A percentile compares a stretch with the other conserved stretches of the same genome.
phyloP scores from a whole-genome alignment of 257 asterid genomes.

The Nicotiana attenuata region DNA sequence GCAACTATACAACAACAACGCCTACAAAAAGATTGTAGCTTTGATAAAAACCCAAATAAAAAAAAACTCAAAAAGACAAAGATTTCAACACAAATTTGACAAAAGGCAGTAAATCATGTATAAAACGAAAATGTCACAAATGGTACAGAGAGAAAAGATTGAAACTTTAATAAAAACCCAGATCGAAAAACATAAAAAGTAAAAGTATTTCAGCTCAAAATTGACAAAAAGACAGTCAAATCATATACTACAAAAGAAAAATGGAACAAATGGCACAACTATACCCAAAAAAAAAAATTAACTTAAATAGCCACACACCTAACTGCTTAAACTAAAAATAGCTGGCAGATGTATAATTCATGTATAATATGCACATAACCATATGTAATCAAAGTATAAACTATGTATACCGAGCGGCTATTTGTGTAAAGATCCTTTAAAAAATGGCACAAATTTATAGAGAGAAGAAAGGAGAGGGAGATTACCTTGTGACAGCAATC shows the following conservation, averaged over 20 bases:
- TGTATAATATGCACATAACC: no score
- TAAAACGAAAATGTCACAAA: neutral
- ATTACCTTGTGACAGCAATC: constrained; percentile 76
- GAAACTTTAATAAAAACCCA: neutral
- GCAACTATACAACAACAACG: neutral
- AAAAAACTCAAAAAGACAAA: neutral
- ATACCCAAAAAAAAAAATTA: neutral
- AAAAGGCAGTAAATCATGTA: neutral
- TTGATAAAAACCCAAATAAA: neutral
- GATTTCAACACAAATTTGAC: neutral
- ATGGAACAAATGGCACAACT: neutral
- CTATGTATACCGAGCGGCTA: no score
- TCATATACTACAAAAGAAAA: neutral
- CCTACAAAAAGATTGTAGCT: neutral
- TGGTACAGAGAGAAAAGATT: neutral
- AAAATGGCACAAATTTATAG: neutral
- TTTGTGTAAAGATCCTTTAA: no score
- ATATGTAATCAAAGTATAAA: no score
- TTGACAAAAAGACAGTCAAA: neutral
- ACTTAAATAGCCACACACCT: no score
- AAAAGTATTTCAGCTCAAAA: neutral
- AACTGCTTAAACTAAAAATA: no score
- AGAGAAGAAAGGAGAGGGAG: neutral
- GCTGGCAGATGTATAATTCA: no score
- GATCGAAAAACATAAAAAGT: neutral